A percentile compares a stretch with the other conserved stretches of the same genome.
phyloP scores from a whole-genome alignment of 495 filamentous ascomycete species.

The Penicillium coprophilum region DNA sequence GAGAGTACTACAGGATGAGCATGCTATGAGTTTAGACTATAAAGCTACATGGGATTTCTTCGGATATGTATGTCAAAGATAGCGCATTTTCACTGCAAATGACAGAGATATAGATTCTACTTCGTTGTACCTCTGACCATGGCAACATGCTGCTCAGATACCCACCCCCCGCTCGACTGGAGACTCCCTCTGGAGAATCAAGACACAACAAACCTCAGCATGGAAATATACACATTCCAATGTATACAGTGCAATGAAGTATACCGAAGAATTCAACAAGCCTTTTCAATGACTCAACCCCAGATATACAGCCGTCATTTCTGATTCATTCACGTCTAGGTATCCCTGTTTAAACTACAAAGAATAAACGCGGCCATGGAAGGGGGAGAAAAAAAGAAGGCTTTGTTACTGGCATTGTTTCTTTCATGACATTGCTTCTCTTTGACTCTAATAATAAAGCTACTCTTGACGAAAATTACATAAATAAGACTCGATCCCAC shows the following conservation, averaged over 20 bases:
- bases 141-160: slow-evolving; percentile 16
- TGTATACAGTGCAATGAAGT: too few species aligned
- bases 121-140: slow-evolving; percentile 9
- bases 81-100: background rate
- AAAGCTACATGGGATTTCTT: background rate
- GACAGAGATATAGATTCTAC: background rate
- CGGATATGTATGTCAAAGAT: background rate
- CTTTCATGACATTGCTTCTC: background rate
- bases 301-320: background rate
- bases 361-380: background rate
- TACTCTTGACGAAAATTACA: background rate
- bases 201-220: background rate
- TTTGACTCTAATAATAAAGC: background rate
- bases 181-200: slow-evolving; percentile 19
- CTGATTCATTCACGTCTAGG: background rate
- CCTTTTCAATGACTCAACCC: too few species aligned
- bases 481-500: background rate
- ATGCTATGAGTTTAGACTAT: background rate
- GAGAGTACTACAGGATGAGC: background rate
- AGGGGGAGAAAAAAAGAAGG: background rate
- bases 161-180: slow-evolving; percentile 13
- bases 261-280: too few species aligned
- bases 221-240: background rate
- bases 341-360: background rate
- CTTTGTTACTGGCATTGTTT: background rate